Base-by-base conservation (phyloP, 305 asterid genomes). In the Plantago coronopus region DNA sequence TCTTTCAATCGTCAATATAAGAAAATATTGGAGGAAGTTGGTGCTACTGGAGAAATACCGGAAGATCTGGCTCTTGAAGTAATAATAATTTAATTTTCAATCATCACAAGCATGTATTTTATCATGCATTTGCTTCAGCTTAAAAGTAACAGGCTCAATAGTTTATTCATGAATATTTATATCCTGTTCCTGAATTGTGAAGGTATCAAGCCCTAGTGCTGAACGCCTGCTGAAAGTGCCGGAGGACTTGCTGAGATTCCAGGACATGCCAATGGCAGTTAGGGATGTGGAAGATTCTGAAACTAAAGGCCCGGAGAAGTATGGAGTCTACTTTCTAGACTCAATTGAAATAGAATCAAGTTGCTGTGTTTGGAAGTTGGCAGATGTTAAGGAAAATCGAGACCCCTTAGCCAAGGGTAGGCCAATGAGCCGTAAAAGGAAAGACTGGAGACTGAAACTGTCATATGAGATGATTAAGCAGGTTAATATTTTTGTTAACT, bases 171-270 rank as follows among this genome's bases (percentile, higher is more conserved):
- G 14, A 10, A 57, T 18, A 17, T 18, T 57, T 20, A 17, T 37
- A n/a, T 19, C 23, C 19, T 65, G 20, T 59, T 48, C 19, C 72
- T 48, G 67, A 59, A 72, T 48, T 57, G 7, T 66, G 59, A 51
- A 91, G 98, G 97, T 89, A 61, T 89, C 97, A 7, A 89, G 96
- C 48, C 96, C 96, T 25, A 95, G 97, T 49, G 91, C 89, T 0
- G 95, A 89, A 62, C 78, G 97, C 64, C 81, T 93, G 56, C 74
- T 93, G 19, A 86, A 78, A 80, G 82, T 93, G 37, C 98, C 97
- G 0, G 89, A 83, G 14, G 97, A 89, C 71, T 75, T 89, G 73
- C 14, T 42, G 70, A 83, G 96, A 76, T 93, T 89, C 81, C 81
- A 72, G 62, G 88, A 78, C 63, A 75, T 78, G 95, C 79, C 85